Conservation (phyloP, 768 basidiomycete species). For the Agaricus subrufescens region DNA sequence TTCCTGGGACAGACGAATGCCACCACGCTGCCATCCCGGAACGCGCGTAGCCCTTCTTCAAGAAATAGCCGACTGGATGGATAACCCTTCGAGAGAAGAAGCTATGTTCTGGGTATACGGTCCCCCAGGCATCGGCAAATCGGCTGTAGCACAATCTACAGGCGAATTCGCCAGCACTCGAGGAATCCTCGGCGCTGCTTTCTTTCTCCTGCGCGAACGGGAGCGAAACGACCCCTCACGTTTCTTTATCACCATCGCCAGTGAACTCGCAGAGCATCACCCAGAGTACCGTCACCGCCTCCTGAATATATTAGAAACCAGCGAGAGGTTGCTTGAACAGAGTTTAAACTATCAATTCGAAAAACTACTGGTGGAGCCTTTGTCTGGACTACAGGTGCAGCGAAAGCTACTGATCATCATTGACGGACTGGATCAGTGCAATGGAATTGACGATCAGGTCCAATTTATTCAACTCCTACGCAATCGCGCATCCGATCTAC, state of each 20-base stretch:
- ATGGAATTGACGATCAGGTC: not conserved
- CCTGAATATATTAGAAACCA: not conserved
- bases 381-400: not conserved
- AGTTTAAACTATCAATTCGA: not conserved
- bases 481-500: not conserved
- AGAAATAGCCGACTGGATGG: not conserved
- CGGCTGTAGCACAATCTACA: constrained; percentile 1
- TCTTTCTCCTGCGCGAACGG: not conserved
- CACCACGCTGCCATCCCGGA: not conserved
- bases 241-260: not conserved
- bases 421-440: not conserved
- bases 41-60: not conserved
- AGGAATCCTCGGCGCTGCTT: constrained; percentile 1
- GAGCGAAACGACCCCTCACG: not conserved
- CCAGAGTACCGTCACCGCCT: not conserved
- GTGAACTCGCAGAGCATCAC: not conserved
- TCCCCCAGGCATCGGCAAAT: constrained; percentile 6
- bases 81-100: too few species aligned
- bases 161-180: not conserved
- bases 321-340: not conserved
- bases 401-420: not conserved
- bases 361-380: not conserved
- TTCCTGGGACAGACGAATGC: not conserved
- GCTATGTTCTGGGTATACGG: constrained; percentile 4
- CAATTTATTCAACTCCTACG: not conserved